Base-by-base conservation (phyloP, 2,329 filamentous ascomycete species). In the Talaromyces verruculosus region DNA sequence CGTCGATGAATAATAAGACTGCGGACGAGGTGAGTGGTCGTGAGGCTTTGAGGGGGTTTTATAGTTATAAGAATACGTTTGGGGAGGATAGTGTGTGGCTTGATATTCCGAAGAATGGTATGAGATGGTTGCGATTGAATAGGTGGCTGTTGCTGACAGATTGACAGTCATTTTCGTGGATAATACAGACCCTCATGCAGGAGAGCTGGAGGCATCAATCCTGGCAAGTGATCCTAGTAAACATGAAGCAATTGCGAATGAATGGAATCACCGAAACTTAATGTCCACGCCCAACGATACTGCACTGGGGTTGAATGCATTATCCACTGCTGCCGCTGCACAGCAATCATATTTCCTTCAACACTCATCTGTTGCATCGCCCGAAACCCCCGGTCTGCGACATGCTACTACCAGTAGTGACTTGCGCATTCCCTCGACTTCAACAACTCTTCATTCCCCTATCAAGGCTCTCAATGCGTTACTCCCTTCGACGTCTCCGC, bases 11-110 rank as follows among this genome's bases (percentile, higher is more conserved):
- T 67, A 43, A 63, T 19, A 63, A 43, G 2, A 33, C 22, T 33
- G 17, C 84, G 59, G 72, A 75, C 43, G 77, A 78, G 15, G 79
- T 80, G 53, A 39, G 10, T 79, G 72, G 74, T 5, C 73, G 74
- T 51, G 82, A 80, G 41, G 81, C 79, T 60, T 76, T 89, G 67
- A 85, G 85, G 67, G 83, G 84, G 19, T 89, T 89, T 74, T 89
- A 88, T 73, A 85, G 85, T 28, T 89, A 89, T 75, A 88, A 87
- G 72, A 87, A 89, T 75, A 88, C 87, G 1, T 89, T 89, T 71
- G 81, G 84, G 66, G 81, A 86, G 66, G 80, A 85, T 67, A 86
- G 82, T 66, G 80, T 85, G n/a, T 89, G 87, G 87, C 78, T 89
- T 39, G 84, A 87, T 67, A 83, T 89, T 37, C 87, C 87, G 2